Evolutionary conservation across 345 rosid genomes (phyloP).

Genomic region (Erodium maritimum): DNA sequence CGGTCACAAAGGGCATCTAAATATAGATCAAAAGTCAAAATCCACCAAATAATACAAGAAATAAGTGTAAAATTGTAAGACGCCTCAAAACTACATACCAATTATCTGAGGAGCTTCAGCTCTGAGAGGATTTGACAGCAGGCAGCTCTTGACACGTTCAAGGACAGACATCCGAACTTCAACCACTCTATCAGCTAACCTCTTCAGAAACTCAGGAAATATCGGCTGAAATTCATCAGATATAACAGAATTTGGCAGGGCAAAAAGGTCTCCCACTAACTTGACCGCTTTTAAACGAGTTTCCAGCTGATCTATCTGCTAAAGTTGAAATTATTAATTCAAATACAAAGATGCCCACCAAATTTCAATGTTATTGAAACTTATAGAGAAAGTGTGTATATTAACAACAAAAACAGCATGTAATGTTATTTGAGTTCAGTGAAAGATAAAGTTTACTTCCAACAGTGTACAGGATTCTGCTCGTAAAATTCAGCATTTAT

Average conservation of each 20-base stretch:
- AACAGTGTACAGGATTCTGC: background rate
- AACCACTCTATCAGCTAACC: slow-evolving; percentile 88
- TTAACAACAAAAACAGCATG: no score
- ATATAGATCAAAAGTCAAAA: slow-evolving; percentile 10
- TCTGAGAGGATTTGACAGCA: slow-evolving; percentile 60
- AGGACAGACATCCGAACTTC: slow-evolving; percentile 79
- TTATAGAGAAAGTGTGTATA: no score
- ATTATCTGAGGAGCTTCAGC: slow-evolving; percentile 71
- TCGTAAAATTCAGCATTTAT: no score
- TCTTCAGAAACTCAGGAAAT: slow-evolving; percentile 80
- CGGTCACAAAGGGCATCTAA: slow-evolving; percentile 95
- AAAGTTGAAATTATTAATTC: slow-evolving; percentile 9
- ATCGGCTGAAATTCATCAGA: slow-evolving; percentile 68
- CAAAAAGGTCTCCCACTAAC: slow-evolving; percentile 79
- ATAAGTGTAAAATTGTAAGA: background rate
- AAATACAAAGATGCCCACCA: no score
- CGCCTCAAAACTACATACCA: slow-evolving; percentile 20
- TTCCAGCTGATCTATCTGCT: slow-evolving; percentile 83
- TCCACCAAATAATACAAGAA: no score
- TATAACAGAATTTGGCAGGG: slow-evolving; percentile 52
- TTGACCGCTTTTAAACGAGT: slow-evolving; percentile 80
- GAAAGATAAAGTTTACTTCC: background rate
- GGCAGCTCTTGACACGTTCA: slow-evolving; percentile 69
- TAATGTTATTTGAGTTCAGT: no score
- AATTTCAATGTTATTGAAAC: no score